These are phyloP conservation scores for Cryptomeria japonica DNA, from an alignment of 75 land plant species.

Conservation along the genomic window DNA sequence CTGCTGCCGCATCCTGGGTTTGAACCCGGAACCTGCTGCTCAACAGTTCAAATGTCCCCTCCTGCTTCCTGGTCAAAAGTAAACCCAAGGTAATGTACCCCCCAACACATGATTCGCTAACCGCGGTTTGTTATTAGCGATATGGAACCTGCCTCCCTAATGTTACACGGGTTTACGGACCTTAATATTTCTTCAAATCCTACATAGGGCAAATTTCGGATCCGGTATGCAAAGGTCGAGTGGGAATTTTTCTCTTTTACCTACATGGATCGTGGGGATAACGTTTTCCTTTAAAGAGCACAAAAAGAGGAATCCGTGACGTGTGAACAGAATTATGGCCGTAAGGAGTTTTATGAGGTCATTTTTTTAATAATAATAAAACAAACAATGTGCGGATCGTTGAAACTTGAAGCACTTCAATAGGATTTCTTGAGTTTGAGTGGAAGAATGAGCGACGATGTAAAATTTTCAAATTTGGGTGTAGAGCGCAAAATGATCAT, in stretches of 20 bases:
- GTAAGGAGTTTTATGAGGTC: too few relatives aligned
- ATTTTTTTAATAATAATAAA: too few relatives aligned
- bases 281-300: background rate
- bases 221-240: background rate
- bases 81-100: background rate
- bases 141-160: background rate
- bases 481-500: too few relatives aligned
- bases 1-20: background rate
- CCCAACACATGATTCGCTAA: background rate
- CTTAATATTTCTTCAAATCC: background rate
- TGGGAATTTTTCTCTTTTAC: background rate
- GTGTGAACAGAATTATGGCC: background rate
- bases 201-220: slow-evolving; percentile 4
- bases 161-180: background rate
- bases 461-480: too few relatives aligned
- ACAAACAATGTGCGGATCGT: too few relatives aligned
- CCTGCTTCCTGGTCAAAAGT: background rate
- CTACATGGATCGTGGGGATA: background rate
- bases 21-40: background rate
- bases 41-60: background rate
- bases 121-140: background rate
- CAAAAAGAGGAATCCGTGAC: background rate
- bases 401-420: too few relatives aligned
- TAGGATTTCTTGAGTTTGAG: too few relatives aligned
- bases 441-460: too few relatives aligned